Base-by-base conservation (phyloP, 805 yeast genomes). In the Candida maltosa region DNA sequence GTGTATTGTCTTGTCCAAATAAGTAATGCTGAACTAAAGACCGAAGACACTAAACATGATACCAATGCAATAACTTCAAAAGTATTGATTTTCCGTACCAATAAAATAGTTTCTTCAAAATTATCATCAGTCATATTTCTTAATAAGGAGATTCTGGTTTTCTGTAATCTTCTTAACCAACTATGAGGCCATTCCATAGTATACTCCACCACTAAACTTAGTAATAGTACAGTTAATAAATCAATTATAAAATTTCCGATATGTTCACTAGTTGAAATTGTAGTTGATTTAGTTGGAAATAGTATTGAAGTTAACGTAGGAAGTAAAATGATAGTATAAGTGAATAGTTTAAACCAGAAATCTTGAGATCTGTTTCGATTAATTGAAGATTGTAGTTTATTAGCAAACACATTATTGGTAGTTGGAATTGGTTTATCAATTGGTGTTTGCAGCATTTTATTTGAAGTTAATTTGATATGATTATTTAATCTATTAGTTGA, bases 101-200 rank as follows among this genome's bases (percentile, higher is more conserved):
- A 33, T 19, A 48, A 29, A 2, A 44, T 23, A 15, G 35, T 26
- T 22, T 32, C 31, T 9, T 31, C 24, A 30, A 15, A 20, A 22
- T 6, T 17, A 7, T 34, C 26, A 6, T 12, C 12, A 7, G 15
- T 5, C 15, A 45, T 37, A 29, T 46, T 40, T 21, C 40, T 39
- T 18, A 52, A 31, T 18, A 52, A 31, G 23, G 33, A 43, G 6
- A 14, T 15, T 29, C 49, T 51, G 4, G 45, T 25, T 5, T 38
- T 39, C 21, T 42, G 42, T 9, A 65, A 48, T 27, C 54, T 59
- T 5, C 40, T 33, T 12, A 56, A 45, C 71, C 70, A 65, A n/a
- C 45, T 44, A 67, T 69, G 65, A 0, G 71, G 71, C 71, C 70
- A 65, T 30, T 65, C 70, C 11, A 58, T 46, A 0, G 59, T 32